Evolutionary conservation across 2,329 filamentous ascomycete species (phyloP).

Genomic region (Fonsecaea pedrosoi): DNA sequence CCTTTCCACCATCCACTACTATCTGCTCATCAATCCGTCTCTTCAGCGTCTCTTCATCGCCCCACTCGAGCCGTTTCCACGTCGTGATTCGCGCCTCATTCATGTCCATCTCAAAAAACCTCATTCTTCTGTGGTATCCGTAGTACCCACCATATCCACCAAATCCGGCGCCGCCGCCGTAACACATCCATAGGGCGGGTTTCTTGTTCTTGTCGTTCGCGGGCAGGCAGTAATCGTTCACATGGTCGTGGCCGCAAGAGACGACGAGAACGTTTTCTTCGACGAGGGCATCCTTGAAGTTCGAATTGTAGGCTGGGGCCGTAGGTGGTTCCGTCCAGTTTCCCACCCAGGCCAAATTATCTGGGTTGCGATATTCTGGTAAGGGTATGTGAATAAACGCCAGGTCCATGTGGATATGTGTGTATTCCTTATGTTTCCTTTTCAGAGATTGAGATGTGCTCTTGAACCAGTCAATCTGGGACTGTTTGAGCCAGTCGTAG

Average conservation of each 20-base stretch:
- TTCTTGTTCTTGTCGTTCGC: constrained; percentile 58
- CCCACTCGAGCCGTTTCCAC: constrained; percentile 85
- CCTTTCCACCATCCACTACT: constrained; percentile 65
- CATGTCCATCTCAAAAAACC: constrained; percentile 92
- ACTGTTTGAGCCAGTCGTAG: constrained; percentile 96
- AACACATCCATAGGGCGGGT: constrained; percentile 94
- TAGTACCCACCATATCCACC: constrained; percentile 94
- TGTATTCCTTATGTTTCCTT: constrained; percentile 80
- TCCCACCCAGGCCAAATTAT: constrained; percentile 67
- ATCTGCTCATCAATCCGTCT: constrained; percentile 65
- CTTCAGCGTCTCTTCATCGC: constrained; percentile 48
- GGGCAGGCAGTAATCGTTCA: constrained; percentile 93
- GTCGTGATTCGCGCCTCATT: constrained; percentile 87
- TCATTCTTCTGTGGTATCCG: constrained; percentile 79
- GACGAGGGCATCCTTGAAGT: constrained; percentile 88
- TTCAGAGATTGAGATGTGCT: constrained; percentile 76
- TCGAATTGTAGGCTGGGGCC: constrained; percentile 85
- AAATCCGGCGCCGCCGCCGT: constrained; percentile 88
- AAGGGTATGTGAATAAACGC: constrained; percentile 97
- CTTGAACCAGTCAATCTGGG: constrained; percentile 94
- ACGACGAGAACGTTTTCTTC: constrained; percentile 86
- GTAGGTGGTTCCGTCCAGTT: constrained; percentile 83
- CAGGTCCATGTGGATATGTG: constrained; percentile 90
- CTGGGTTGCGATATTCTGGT: constrained; percentile 77
- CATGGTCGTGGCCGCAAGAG: constrained; percentile 93